Base-by-base conservation (phyloP, 805 yeast genomes). In the Kodamaea nitidulidarum region DNA sequence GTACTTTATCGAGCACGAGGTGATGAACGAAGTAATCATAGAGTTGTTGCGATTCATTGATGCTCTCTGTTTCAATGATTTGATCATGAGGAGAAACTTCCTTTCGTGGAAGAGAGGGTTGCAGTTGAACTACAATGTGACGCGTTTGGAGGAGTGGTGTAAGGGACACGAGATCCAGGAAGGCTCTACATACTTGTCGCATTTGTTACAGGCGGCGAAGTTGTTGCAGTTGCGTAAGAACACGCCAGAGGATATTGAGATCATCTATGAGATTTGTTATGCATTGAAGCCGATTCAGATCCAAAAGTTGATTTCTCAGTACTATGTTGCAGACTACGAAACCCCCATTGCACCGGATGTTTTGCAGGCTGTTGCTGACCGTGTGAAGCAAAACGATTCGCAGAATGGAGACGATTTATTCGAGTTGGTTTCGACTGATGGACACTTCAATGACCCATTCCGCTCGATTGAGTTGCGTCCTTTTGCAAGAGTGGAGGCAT, bases 81-180 rank as follows among this genome's bases (percentile, higher is more conserved):
- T 93, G 65, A 80, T 95, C 36, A 85, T 90, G 95, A 81, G 96
- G 69, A 79, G 96, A 63, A 84, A 81, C 66, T 95, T 91, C 67
- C 69, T 91, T 57, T 84, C 96, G 8, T 93, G 98, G 98, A 93
- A 91, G 69, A 83, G 98, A 58, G 98, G 98, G 35, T 75, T 93
- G 51, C 98, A 93, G 65, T 80, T 93, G 65, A 93, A 88, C 61
- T 93, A 93, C 67, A 93, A 93, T 61, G 95, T 90, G 39, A 93
- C 98, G 3, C 78, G 98, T 55, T 75, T 93, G 53, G 97, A 88
- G 62, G 99, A 93, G 67, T 93, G 98, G 98, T 91, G 98, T 65
- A 91, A 88, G 67, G 80, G 88, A 6, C 96, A 91, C 60, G 90
- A 84, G 38, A 78, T 93, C 46, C 84, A 84, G 36, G 96, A 90